Base-by-base conservation (phyloP, 2,329 filamentous ascomycete species). In the Zymoseptoria crescenta region DNA sequence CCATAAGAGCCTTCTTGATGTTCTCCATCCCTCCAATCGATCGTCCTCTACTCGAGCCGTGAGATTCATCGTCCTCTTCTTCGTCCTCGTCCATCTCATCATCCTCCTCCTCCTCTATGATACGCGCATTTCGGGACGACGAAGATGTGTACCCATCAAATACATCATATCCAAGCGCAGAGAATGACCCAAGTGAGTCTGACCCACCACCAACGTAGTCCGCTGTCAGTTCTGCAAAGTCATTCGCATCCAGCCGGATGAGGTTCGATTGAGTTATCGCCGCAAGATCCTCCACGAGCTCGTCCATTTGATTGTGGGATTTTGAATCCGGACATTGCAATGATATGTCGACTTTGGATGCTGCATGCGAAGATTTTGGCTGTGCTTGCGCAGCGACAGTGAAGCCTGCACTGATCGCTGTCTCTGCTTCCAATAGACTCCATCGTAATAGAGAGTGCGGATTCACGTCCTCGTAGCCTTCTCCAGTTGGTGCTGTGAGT, bases 211-310 rank as follows among this genome's bases (percentile, higher is more conserved):
- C 87, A 8, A 92, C 74, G 66, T 91, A 90, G 50, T 83, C 80
- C 2, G 86, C 87, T 0, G 87, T 80, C 27, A 94, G 76, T 54
- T 86, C 80, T 2, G 87, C 87, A 56, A 95, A 75, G 67, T 88
- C 86, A 62, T 86, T 82, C 1, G 89, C 84, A 68, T 86, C 83
- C 9, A 95, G 70, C 20, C 83, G 80, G 30, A 94, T 75, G 2
- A 93, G 69, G 64, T 93, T 85, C 2, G 88, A 86, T 6, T 75
- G 76, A 5, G 88, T 75, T 35, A 84, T 79, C 10, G 76, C 75
- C 0, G 88, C 87, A 50, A 87, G 75, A 55, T 83, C 80, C 60
- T 83, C 79, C 1, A 92, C 81, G n/a, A 89, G 75, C 3, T 76
- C 73, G 62, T 86, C 80, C 41, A 89, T 73, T 41, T 70, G 52